Conservation (phyloP, 805 yeast species). For the Hanseniaspora mollemarum region DNA sequence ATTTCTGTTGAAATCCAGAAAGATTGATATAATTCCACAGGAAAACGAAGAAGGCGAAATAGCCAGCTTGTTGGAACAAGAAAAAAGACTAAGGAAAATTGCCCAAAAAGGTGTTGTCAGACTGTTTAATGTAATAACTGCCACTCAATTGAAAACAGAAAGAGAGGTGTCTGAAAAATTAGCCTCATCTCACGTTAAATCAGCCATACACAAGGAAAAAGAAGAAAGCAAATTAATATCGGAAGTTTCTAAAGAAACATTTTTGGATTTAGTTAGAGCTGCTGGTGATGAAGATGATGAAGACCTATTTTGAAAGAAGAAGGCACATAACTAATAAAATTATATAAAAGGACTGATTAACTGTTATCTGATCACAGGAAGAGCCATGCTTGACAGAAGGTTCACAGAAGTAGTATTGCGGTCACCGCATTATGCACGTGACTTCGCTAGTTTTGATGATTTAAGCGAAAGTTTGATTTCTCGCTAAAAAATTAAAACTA, state of each 20-base stretch:
- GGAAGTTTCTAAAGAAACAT: constrained; percentile 79
- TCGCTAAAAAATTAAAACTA: neutral
- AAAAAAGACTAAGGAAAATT: constrained; percentile 56
- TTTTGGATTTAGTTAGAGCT: constrained; percentile 74
- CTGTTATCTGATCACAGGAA: too few species aligned
- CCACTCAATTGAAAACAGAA: constrained; percentile 57
- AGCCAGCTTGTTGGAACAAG: constrained; percentile 52
- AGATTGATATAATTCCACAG: constrained; percentile 54
- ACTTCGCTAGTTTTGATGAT: neutral
- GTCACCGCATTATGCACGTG: neutral
- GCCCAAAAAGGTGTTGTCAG: constrained; percentile 85
- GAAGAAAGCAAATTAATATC: constrained; percentile 46
- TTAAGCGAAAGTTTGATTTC: too few species aligned
- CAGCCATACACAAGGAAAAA: constrained; percentile 34
- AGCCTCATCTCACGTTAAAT: constrained; percentile 21
- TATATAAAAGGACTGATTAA: neutral
- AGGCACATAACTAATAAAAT: neutral
- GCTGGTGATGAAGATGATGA: constrained; percentile 41
- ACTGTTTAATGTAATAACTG: constrained; percentile 69
- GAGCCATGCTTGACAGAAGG: too few species aligned
- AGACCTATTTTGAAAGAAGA: constrained; percentile 5
- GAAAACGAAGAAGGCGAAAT: constrained; percentile 29
- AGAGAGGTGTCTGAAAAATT: constrained; percentile 41
- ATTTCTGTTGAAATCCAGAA: constrained; percentile 53
- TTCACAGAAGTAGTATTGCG: too few species aligned